A percentile compares a stretch with the other conserved stretches of the same genome.
phyloP scores from a whole-genome alignment of 495 filamentous ascomycete genomes.

The Aspergillus nidulans region DNA sequence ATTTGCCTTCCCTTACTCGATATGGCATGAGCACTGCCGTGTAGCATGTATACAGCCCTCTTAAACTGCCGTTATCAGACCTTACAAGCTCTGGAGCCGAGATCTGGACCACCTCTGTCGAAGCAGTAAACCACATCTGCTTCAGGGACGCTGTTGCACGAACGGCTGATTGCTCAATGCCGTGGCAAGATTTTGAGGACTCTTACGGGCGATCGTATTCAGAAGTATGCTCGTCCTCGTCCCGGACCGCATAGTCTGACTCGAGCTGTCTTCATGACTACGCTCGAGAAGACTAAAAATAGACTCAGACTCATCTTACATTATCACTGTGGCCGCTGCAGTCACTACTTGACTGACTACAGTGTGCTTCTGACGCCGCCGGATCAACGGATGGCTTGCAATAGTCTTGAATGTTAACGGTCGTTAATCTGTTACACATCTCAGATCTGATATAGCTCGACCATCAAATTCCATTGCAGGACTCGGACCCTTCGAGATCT shows the following conservation, averaged over 20 bases:
- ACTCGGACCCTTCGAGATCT: neutral
- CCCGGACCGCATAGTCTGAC: neutral
- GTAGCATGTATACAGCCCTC: neutral
- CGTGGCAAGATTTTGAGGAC: neutral
- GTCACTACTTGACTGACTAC: too few relatives aligned
- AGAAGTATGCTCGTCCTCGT: neutral
- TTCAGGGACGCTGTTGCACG: neutral
- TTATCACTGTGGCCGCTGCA: neutral
- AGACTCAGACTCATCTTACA: neutral
- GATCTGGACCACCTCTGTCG: neutral
- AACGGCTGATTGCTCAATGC: neutral
- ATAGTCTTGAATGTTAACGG: neutral
- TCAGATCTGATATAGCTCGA: neutral
- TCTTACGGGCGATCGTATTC: constrained; percentile 4
- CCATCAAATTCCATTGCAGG: neutral
- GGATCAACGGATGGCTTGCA: neutral
- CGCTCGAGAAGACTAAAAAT: constrained; percentile 1
- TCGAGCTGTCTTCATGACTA: neutral
- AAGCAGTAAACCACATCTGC: neutral
- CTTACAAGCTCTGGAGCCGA: neutral
- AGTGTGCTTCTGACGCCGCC: neutral
- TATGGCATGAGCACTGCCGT: neutral
- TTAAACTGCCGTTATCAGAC: neutral
- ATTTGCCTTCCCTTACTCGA: neutral
- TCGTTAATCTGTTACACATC: neutral